Evolutionary conservation across 768 basidiomycete genomes (phyloP).

Genomic region (Hirschioporus abietinus): DNA sequence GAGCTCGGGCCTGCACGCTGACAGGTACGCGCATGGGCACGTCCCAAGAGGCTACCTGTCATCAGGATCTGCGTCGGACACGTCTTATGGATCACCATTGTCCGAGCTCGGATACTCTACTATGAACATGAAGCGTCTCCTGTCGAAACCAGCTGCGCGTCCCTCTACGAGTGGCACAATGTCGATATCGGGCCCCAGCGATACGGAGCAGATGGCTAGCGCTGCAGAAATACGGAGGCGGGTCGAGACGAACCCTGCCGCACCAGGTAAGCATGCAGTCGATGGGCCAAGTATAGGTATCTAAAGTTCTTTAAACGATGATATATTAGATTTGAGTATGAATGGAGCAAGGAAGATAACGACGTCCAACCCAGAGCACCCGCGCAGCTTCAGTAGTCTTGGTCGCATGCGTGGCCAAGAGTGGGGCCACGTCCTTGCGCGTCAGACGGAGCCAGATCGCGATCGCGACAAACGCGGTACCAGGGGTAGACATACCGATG

Average conservation of each 20-base stretch:
- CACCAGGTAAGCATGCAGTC: not conserved
- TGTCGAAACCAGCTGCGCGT: conserved; percentile 1
- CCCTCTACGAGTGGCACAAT: not conserved
- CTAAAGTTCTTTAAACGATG: not conserved
- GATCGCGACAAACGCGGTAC: not conserved
- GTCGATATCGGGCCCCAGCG: not conserved
- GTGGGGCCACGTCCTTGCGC: not conserved
- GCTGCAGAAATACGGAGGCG: not conserved
- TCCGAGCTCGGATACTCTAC: not conserved
- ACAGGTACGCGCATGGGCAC: not conserved
- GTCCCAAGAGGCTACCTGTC: not conserved
- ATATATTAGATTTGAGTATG: not conserved
- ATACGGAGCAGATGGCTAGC: not conserved
- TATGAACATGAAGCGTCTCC: conserved; percentile 3
- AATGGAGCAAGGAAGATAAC: not conserved
- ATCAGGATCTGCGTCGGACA: not conserved
- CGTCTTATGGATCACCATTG: not conserved
- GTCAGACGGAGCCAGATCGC: not conserved
- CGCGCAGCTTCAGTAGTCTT: not conserved
- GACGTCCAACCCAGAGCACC: not conserved
- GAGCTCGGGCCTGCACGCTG: not conserved
- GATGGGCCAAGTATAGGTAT: not conserved
- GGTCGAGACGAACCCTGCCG: not conserved
- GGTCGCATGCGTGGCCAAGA: not conserved
- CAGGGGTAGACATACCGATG: not conserved